These are phyloP conservation scores for Metarhizium anisopliae DNA, from an alignment of 2,329 filamentous ascomycete species.

Conservation along the genomic window DNA sequence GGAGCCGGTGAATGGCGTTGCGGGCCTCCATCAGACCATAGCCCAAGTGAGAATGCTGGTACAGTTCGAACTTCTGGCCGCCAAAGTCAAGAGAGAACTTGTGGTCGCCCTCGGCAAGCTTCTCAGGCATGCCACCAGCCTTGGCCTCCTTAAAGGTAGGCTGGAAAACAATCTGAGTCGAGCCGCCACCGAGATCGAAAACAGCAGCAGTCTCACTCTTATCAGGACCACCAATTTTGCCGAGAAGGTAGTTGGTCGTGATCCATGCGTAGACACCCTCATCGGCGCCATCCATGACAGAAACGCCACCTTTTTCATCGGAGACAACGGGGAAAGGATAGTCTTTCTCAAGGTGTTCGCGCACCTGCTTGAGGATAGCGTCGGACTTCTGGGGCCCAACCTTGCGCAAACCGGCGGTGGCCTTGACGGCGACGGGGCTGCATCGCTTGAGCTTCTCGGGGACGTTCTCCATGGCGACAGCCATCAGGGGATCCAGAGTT, in stretches of 20 bases:
- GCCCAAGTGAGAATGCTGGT: constrained; percentile 96
- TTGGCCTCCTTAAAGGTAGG: constrained; percentile 74
- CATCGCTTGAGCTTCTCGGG: constrained; percentile 87
- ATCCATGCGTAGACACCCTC: constrained; percentile 99
- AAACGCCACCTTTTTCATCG: constrained; percentile 74
- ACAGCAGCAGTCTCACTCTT: constrained; percentile 85
- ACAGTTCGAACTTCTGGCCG: constrained; percentile 82
- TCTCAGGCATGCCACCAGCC: constrained; percentile 74
- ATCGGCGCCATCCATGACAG: constrained; percentile 95
- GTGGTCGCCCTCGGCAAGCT: constrained; percentile 83
- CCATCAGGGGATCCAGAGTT: constrained; percentile 81
- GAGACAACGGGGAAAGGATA: constrained; percentile 95
- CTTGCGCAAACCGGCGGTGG: constrained; percentile 85
- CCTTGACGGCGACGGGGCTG: constrained; percentile 94
- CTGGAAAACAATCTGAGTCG: constrained; percentile 97
- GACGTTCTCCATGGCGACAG: constrained; percentile 74
- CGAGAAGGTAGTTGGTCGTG: constrained; percentile 95
- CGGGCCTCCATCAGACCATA: constrained; percentile 95
- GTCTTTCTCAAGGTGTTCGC: constrained; percentile 70
- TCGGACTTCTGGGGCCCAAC: constrained; percentile 73
- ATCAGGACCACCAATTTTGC: constrained; percentile 92
- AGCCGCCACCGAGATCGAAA: constrained; percentile 93
- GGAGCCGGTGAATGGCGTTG: constrained; percentile 67
- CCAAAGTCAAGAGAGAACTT: constrained; percentile 90
- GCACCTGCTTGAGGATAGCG: constrained; percentile 78